Conservation (phyloP, 2,329 filamentous ascomycete genomes). For the Aureobasidium mangrovei region DNA sequence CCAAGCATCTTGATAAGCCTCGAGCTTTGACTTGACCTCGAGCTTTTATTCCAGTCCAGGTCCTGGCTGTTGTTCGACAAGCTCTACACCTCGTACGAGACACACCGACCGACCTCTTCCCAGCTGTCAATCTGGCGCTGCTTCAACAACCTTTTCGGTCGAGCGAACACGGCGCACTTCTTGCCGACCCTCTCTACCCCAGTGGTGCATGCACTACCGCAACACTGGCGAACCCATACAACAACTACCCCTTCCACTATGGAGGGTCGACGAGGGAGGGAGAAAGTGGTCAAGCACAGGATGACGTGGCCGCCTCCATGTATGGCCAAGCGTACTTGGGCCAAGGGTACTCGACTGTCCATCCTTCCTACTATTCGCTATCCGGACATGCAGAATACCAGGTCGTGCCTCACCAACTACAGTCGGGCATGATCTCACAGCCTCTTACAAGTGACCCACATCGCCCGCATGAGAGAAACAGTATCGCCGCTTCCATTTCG, state of each 20-base stretch:
- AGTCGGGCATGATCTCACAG: not conserved
- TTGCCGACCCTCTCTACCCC: not conserved
- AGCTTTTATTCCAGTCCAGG: not conserved
- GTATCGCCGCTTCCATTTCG: not conserved
- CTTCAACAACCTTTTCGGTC: not conserved
- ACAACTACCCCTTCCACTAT: not conserved
- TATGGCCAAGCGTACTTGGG: not conserved
- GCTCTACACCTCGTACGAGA: not conserved
- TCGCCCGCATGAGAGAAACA: not conserved
- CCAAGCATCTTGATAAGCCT: conserved; percentile 1
- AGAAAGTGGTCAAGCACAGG: not conserved
- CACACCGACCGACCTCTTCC: not conserved
- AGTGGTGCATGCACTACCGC: not conserved
- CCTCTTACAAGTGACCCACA: not conserved
- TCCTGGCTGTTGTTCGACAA: not conserved
- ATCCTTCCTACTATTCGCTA: not conserved
- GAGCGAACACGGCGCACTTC: not conserved
- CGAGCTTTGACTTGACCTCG: conserved; percentile 1
- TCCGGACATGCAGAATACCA: not conserved
- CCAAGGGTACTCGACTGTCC: not conserved
- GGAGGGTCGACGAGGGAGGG: not conserved
- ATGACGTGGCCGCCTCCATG: not conserved
- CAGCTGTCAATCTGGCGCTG: not conserved
- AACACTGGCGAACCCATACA: conserved; percentile 7
- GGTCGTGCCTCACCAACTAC: not conserved